A percentile compares a stretch with the other conserved stretches of the same genome.
These are phyloP conservation scores for Crithidia expoeki DNA, from an alignment of 208 protist species.

Conservation along the genomic window DNA sequence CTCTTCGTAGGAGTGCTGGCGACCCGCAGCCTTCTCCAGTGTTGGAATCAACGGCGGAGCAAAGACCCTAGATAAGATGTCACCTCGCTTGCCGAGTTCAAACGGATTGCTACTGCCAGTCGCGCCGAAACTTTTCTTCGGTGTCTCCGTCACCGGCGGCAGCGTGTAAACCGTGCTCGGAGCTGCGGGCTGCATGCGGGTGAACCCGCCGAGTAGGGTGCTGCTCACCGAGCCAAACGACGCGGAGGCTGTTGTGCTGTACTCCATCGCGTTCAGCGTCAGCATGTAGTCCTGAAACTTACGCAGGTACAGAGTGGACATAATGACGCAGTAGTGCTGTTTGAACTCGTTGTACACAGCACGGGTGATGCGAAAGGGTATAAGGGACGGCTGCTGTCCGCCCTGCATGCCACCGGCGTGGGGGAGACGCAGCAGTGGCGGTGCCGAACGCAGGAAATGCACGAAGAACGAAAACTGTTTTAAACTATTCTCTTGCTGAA, in stretches of 20 bases:
- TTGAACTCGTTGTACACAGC: constrained; percentile 80
- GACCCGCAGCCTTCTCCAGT: constrained; percentile 58
- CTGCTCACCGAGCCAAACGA: constrained; percentile 22
- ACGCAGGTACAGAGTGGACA: constrained; percentile 74
- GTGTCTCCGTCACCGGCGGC: constrained; percentile 54
- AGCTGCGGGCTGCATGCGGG: constrained; percentile 17
- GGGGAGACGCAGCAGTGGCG: constrained; percentile 55
- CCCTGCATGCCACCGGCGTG: constrained; percentile 30
- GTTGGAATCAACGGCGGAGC: constrained; percentile 71
- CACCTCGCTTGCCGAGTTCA: constrained; percentile 55
- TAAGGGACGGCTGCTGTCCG: constrained; percentile 28
- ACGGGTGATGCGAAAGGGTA: constrained; percentile 70
- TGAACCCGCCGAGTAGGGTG: constrained; percentile 24
- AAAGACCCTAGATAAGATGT: constrained; percentile 57
- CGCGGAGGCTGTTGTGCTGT: constrained; percentile 32
- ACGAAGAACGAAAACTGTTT: constrained; percentile 72
- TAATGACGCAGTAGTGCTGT: constrained; percentile 69
- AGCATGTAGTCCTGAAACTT: constrained; percentile 82
- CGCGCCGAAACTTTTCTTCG: constrained; percentile 10
- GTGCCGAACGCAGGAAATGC: constrained; percentile 67
- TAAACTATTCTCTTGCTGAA: constrained; percentile 83
- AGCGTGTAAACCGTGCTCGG: constrained; percentile 45
- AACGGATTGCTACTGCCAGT: constrained; percentile 22
- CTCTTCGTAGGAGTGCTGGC: constrained; percentile 78
- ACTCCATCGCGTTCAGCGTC: constrained; percentile 77